A percentile compares a stretch with the other conserved stretches of the same genome.
phyloP scores from a whole-genome alignment of 176 grass and related monocot species.

The Lolium perenne region DNA sequence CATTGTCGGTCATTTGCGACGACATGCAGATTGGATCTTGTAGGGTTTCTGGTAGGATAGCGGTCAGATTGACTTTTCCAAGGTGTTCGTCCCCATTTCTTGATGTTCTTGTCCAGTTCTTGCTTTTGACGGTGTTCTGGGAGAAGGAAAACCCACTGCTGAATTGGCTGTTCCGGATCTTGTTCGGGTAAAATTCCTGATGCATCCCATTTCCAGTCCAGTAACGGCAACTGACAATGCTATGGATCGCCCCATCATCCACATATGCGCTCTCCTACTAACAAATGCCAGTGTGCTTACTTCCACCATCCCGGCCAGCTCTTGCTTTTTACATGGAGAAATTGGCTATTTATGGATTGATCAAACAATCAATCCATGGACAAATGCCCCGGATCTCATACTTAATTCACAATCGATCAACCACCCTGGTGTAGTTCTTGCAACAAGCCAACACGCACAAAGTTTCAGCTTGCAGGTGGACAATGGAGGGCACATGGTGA shows the following conservation, averaged over 20 bases:
- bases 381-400: not conserved
- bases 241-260: not conserved
- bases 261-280: not conserved
- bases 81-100: too few species aligned
- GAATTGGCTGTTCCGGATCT: too few species aligned
- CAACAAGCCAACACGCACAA: not conserved
- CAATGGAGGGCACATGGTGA: too few species aligned
- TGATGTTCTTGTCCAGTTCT: too few species aligned
- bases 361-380: not conserved
- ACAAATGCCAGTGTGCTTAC: not conserved
- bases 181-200: not conserved
- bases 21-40: too few species aligned
- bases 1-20: too few species aligned
- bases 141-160: too few species aligned
- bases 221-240: not conserved
- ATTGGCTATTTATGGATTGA: not conserved
- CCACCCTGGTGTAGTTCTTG: not conserved
- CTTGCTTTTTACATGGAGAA: not conserved
- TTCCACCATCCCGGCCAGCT: not conserved
- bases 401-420: not conserved
- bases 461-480: not conserved
- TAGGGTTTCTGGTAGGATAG: too few species aligned
- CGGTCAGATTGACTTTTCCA: too few species aligned
- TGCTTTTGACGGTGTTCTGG: too few species aligned
- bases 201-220: not conserved